A percentile compares a stretch with the other conserved stretches of the same genome.
phyloP scores from a whole-genome alignment of 257 asterid genomes.

The Penstemon newberryi region DNA sequence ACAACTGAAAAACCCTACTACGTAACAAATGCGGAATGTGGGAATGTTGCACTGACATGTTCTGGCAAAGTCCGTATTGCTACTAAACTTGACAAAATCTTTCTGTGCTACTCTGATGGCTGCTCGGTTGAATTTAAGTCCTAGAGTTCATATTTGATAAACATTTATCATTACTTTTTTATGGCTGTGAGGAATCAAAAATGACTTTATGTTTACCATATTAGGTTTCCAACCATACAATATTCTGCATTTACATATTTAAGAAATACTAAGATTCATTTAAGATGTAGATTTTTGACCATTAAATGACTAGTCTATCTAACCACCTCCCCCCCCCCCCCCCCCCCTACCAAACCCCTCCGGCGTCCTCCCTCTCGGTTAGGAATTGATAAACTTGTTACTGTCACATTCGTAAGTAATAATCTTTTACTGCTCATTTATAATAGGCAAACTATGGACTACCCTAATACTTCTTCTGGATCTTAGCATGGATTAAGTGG shows the following conservation, averaged over 20 bases:
- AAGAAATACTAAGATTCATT: not conserved
- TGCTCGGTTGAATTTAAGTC: not conserved
- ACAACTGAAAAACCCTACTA: slow-evolving; percentile 2
- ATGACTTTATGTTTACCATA: not conserved
- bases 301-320: too few species aligned
- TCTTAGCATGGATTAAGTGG: too few species aligned
- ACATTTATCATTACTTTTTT: not conserved
- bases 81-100: not conserved
- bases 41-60: not conserved
- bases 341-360: too few species aligned
- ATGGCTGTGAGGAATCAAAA: not conserved
- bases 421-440: too few species aligned
- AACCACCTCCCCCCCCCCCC: too few species aligned
- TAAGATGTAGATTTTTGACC: too few species aligned
- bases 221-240: not conserved
- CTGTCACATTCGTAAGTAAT: too few species aligned
- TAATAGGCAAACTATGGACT: too few species aligned
- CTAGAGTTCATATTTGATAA: not conserved
- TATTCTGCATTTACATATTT: not conserved
- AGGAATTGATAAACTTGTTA: too few species aligned
- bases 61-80: not conserved
- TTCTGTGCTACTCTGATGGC: not conserved
- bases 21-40: slow-evolving; percentile 1
- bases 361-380: too few species aligned
- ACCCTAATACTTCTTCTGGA: too few species aligned